A percentile compares a stretch with the other conserved stretches of the same genome.
These are phyloP conservation scores for Paracoccidioides lutzii DNA, from an alignment of 2,329 filamentous ascomycete species.

Conservation along the genomic window DNA sequence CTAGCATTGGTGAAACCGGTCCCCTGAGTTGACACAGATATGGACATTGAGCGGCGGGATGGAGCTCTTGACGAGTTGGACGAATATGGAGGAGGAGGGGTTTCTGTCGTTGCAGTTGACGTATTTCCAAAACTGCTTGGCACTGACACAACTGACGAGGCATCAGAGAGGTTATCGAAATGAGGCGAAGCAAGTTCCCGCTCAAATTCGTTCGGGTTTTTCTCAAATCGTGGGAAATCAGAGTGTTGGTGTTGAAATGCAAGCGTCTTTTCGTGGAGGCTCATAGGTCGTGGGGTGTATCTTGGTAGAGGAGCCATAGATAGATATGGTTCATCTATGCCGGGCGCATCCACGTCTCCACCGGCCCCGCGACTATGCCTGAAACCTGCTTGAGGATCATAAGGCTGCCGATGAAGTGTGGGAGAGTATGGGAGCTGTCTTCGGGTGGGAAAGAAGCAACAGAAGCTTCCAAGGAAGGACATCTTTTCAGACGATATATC, in stretches of 20 bases:
- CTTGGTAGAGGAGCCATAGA: constrained; percentile 26
- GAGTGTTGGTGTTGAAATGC: constrained; percentile 8
- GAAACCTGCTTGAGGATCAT: constrained; percentile 1
- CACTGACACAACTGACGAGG: constrained; percentile 29
- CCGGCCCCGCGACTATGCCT: constrained; percentile 9
- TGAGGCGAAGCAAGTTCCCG: constrained; percentile 1
- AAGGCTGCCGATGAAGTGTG: background rate
- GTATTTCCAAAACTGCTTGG: constrained; percentile 34
- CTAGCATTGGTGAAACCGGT: constrained; percentile 6
- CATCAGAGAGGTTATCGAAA: constrained; percentile 23
- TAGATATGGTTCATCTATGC: constrained; percentile 19
- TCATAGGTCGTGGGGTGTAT: constrained; percentile 29
- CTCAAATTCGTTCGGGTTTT: constrained; percentile 18
- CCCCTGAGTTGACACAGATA: constrained; percentile 19
- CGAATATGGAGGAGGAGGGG: constrained; percentile 32
- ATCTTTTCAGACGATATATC: constrained; percentile 6
- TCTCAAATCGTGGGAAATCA: constrained; percentile 19
- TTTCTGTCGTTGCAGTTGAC: constrained; percentile 31
- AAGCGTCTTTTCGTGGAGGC: constrained; percentile 29
- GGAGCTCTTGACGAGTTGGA: constrained; percentile 19
- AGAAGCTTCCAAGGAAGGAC: constrained; percentile 16
- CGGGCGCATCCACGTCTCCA: constrained; percentile 4
- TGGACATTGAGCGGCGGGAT: constrained; percentile 17
- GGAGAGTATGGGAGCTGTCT: constrained; percentile 2
- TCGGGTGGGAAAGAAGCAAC: constrained; percentile 15